Base-by-base conservation (phyloP, 768 basidiomycete genomes). In the Tricholoma bakamatsutake region DNA sequence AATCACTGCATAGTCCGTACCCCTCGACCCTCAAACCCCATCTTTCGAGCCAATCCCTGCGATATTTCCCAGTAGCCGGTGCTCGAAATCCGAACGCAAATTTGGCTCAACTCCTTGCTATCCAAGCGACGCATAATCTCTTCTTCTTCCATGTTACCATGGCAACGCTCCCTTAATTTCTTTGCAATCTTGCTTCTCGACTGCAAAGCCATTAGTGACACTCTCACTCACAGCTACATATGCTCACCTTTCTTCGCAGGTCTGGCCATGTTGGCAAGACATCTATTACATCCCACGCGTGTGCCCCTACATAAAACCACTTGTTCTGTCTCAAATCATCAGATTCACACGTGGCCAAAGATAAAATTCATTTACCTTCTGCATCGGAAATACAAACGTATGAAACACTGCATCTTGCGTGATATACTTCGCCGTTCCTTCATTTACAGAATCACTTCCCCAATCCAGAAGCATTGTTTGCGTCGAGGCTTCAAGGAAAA, bases 241-340 rank as follows among this genome's bases (percentile, higher is more conserved):
- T 33, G 50, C 68, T 66, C 62, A 77, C 79, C 63, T 62, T 69
- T 46, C 65, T 64, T 49, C 58, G 67, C 55, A 72, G 68, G n/a
- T 63, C 64, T 21, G 69, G 66, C 79, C 80, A 81, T 42, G 62
- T 56, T 55, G 63, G 57, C 35, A 60, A 53, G 27, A 67, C 53
- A 7, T 72, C 56, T 4, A 61, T 63, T 13, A 72, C 55, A 0
- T 62, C 64, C 79, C 80, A 83, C n/a, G 66, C 60, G 46, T 76
- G 69, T n/a, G 72, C 75, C 12, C 81, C 81, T 24, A 83, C 69
- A 56, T 80, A 83, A 57, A 65, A 79, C 81, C 81, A 82, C 1
- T 55, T 66, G 37, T 71, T 70, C 78, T 81, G 52, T 50, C 27
- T 13, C 31, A n/a, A 34, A n/a, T 10, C 28, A 37, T 57, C 39